Evolutionary conservation across 1,284 basidiomycete genomes (phyloP), one percentile per base, ranked within the genome.

Genomic region (Microbotryum intermedium): DNA sequence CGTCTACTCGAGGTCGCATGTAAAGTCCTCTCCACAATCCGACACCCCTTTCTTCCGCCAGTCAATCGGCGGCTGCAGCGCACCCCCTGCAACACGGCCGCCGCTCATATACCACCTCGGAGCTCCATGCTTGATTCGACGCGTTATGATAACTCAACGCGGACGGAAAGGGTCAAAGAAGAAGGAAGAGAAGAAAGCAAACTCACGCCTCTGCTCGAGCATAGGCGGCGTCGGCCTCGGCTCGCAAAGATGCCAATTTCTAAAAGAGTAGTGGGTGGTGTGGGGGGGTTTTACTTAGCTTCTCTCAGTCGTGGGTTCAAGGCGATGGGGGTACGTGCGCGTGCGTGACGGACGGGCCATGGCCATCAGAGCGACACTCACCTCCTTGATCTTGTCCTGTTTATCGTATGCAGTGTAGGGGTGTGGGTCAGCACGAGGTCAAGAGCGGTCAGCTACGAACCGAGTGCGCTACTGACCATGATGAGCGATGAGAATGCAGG

Each of bases 211-310:
- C 90, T 46, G 90, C 91, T 60, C 90, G 86, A 44, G 77, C 74
- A 61, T 85, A 78, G 48, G 90, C 88, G 58, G 76, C 76, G 76
- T 98, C 94, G 57, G 90, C 91, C 80, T 98, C 94, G 55, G 77
- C 74, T 68, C 92, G 90, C 72, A 97, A 77, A 59, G 80, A 75
- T 72, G 77, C 77, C 72, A 82, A 78, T 74, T 79, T 78, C 80
- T 82, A 65, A 51, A 30, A 30, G 54, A 39, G 55, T 26, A 29
- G 26, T n/a, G n/a, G 50, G n/a, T 13, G 20, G 29, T 7, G 26
- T 6, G 20, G 23, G 23, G 51, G 11, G n/a, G n/a, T n/a, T n/a
- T n/a, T n/a, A n/a, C n/a, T n/a, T n/a, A n/a, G n/a, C n/a, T n/a
- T n/a, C n/a, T n/a, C n/a, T n/a, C n/a, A n/a, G n/a, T n/a, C n/a